phyloP scores from a whole-genome alignment of 306 rosid genomes.

The Datisca glomerata region DNA sequence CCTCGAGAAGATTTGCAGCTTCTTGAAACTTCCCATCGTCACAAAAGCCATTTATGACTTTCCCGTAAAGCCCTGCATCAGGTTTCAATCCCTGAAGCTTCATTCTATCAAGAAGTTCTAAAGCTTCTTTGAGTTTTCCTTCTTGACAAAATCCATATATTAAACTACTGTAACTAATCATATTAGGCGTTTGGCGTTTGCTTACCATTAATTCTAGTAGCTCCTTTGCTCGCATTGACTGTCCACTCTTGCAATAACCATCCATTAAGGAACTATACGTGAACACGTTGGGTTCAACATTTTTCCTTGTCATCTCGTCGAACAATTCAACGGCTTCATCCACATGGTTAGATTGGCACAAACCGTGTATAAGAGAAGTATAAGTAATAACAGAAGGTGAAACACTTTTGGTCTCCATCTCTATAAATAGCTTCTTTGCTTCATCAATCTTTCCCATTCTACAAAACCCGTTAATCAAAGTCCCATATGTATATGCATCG shows the following conservation, averaged over 20 bases:
- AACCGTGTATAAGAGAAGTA: constrained; percentile 64
- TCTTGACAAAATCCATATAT: constrained; percentile 70
- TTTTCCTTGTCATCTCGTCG: constrained; percentile 51
- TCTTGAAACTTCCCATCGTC: constrained; percentile 40
- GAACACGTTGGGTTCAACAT: constrained; percentile 66
- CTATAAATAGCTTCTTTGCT: constrained; percentile 61
- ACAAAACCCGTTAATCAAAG: constrained; percentile 75
- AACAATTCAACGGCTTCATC: constrained; percentile 56
- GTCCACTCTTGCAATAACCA: constrained; percentile 74
- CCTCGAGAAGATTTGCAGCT: constrained; percentile 89
- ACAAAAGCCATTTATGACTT: constrained; percentile 53
- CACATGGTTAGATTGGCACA: constrained; percentile 49
- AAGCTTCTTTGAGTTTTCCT: constrained; percentile 55
- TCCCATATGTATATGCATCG: constrained; percentile 84
- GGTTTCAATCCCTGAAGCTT: constrained; percentile 86
- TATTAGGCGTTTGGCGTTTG: constrained; percentile 49
- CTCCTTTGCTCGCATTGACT: constrained; percentile 52
- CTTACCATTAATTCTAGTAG: constrained; percentile 50
- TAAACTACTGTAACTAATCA: constrained; percentile 59
- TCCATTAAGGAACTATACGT: constrained; percentile 70
- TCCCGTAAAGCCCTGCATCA: constrained; percentile 71
- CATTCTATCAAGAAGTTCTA: constrained; percentile 84
- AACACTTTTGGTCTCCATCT: constrained; percentile 54
- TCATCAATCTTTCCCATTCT: constrained; percentile 40
- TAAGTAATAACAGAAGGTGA: constrained; percentile 69